Conservation (phyloP, 1,139 yeast genomes). For the Entelexis sorbosivorans region DNA sequence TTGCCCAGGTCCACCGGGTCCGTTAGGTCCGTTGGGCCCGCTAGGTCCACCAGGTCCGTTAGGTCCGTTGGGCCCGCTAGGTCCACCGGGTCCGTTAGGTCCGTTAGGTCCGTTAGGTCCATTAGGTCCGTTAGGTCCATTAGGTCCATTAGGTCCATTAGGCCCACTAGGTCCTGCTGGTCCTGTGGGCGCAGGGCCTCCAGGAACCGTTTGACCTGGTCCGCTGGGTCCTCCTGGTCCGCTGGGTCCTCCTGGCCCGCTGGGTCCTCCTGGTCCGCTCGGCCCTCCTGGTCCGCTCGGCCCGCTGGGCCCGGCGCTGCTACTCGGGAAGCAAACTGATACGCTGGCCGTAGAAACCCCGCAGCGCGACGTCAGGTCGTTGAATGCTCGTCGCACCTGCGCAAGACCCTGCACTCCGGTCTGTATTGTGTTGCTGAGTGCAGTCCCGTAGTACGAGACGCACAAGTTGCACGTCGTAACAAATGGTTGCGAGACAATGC, state of each 20-base stretch:
- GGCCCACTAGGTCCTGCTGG: neutral
- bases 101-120: neutral
- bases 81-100: neutral
- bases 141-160: neutral
- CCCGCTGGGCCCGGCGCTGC: neutral
- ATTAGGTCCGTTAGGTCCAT: neutral
- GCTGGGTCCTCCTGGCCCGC: neutral
- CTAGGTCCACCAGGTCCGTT: neutral
- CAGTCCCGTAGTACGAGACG: neutral
- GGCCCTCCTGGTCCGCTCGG: neutral
- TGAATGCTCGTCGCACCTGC: neutral
- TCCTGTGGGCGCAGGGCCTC: neutral
- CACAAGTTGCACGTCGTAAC: neutral
- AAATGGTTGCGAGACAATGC: neutral
- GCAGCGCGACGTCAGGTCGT: neutral
- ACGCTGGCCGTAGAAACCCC: neutral
- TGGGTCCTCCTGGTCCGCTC: neutral
- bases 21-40: neutral
- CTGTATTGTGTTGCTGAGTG: neutral
- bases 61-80: neutral
- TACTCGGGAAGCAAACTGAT: slow-evolving; percentile 2
- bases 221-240: neutral
- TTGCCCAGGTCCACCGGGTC: neutral
- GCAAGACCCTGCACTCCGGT: neutral
- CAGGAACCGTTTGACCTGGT: neutral